phyloP scores from a whole-genome alignment of 2,329 filamentous ascomycete genomes.

The Colletotrichum melonis region DNA sequence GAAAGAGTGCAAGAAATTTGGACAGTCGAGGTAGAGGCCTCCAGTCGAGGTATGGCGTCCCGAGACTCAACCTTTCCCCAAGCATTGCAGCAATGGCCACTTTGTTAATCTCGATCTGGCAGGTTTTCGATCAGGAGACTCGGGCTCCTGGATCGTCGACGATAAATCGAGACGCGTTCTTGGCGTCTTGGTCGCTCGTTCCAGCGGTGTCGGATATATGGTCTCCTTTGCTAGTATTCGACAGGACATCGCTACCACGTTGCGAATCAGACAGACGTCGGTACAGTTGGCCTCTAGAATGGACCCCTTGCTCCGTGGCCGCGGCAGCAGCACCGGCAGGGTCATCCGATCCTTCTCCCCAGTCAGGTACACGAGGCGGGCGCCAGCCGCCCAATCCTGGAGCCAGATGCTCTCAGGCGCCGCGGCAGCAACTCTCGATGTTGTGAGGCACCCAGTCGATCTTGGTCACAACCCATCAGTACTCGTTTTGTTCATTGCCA shows the following conservation, averaged over 20 bases:
- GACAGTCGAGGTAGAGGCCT: not conserved
- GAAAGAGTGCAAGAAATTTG: not conserved
- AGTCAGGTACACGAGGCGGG: no score
- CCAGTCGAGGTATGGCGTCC: not conserved
- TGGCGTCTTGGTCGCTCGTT: not conserved
- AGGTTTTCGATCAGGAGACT: not conserved
- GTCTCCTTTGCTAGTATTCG: not conserved
- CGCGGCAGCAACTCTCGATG: no score
- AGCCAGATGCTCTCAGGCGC: no score
- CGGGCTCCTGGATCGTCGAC: not conserved
- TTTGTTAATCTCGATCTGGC: rapidly evolving
- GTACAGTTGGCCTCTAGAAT: not conserved
- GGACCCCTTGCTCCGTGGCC: no score
- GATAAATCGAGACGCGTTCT: not conserved
- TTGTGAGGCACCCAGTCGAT: no score
- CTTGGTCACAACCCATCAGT: no score
- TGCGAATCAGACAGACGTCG: not conserved
- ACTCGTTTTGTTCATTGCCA: no score
- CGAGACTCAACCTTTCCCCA: no score
- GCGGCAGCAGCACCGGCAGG: no score
- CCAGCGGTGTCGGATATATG: not conserved
- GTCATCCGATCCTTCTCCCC: no score
- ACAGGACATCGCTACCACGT: not conserved
- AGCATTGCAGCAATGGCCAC: no score
- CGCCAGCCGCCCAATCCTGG: no score